Percentiles rank a stretch among this genome's conserved stretches.
phyloP scores from a whole-genome alignment of 306 rosid genomes.

The Dalbergia cochinchinensis region DNA sequence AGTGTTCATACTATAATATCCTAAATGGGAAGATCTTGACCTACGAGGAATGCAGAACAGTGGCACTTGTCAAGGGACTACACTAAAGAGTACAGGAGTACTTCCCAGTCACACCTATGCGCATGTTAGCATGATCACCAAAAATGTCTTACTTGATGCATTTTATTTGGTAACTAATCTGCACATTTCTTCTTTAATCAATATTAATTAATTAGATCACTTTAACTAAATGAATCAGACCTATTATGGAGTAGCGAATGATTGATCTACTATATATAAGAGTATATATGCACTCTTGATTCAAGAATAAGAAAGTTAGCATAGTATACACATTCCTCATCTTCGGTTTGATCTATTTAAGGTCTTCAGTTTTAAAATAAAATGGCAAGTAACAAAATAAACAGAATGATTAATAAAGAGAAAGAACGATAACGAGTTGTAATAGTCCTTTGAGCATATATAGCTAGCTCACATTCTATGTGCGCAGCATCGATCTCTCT shows the following conservation, averaged over 20 bases:
- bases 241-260: background rate
- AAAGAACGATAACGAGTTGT: background rate
- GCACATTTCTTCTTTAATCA: background rate
- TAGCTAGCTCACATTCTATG: background rate
- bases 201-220: background rate
- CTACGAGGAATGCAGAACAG: slow-evolving; percentile 46
- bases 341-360: background rate
- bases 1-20: slow-evolving; percentile 40
- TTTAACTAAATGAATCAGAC: slow-evolving; percentile 16
- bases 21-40: slow-evolving; percentile 54
- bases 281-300: background rate
- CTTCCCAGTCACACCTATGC: slow-evolving; percentile 22
- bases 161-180: background rate
- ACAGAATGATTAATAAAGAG: slow-evolving; percentile 3
- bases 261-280: background rate
- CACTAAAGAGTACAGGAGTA: background rate
- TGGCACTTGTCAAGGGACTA: slow-evolving; percentile 44
- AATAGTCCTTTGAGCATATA: background rate
- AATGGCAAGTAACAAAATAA: background rate
- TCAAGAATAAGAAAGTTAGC: slow-evolving; percentile 24
- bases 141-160: background rate
- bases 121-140: slow-evolving; percentile 45
- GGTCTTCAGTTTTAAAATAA: background rate
- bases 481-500: background rate
- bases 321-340: background rate